phyloP scores from a whole-genome alignment of 2,329 filamentous ascomycete genomes.

The Botrytis deweyae region DNA sequence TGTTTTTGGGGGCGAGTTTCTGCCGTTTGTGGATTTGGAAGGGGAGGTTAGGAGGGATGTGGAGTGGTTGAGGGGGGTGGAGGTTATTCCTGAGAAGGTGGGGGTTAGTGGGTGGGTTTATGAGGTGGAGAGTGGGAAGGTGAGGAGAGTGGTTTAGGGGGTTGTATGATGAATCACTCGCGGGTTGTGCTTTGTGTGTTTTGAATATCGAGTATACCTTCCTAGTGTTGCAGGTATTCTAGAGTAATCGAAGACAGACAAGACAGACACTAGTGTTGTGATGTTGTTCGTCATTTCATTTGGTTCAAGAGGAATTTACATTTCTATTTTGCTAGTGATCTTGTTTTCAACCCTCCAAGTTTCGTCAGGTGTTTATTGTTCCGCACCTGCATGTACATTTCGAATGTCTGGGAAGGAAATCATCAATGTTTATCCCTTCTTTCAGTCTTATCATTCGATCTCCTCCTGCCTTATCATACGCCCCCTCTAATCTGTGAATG shows the following conservation, averaged over 20 bases:
- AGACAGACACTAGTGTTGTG: background rate
- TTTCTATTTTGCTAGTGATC: background rate
- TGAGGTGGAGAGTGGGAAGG: slow-evolving; percentile 71
- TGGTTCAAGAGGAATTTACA: too few relatives aligned
- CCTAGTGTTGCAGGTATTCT: background rate
- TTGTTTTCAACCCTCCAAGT: background rate
- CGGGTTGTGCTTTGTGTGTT: background rate
- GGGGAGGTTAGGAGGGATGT: slow-evolving; percentile 67
- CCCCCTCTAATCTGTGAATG: background rate
- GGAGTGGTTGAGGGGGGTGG: slow-evolving; percentile 56
- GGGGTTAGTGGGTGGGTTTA: slow-evolving; percentile 73
- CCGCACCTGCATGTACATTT: background rate
- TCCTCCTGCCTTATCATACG: background rate
- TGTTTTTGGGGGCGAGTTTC: slow-evolving; percentile 31
- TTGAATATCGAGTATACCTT: background rate
- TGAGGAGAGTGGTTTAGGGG: slow-evolving; percentile 48
- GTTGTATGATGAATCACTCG: background rate
- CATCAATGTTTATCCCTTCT: background rate
- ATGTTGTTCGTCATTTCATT: background rate
- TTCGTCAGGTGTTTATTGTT: background rate
- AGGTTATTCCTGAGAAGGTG: slow-evolving; percentile 59
- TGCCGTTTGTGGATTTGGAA: slow-evolving; percentile 58
- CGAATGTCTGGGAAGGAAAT: background rate
- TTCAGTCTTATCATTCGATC: background rate
- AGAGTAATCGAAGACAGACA: background rate